phyloP scores from a whole-genome alignment of 805 yeast genomes.

The Ogataea thermomethanolica region DNA sequence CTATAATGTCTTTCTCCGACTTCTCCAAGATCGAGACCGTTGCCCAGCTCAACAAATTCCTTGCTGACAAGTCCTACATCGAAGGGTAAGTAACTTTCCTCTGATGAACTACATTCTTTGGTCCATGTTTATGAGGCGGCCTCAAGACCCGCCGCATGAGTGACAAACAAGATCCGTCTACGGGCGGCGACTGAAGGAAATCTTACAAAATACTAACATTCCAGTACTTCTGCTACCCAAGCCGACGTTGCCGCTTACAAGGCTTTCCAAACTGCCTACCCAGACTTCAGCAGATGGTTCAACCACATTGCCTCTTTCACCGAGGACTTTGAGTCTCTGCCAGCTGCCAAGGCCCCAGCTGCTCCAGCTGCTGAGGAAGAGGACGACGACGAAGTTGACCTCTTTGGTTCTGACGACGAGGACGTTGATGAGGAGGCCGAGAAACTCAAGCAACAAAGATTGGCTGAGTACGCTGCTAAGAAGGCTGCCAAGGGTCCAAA shows the following conservation, averaged over 20 bases:
- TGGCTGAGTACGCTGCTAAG: slow-evolving; percentile 96
- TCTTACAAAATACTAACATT: slow-evolving; percentile 12
- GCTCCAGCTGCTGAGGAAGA: slow-evolving; percentile 55
- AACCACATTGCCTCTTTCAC: slow-evolving; percentile 95
- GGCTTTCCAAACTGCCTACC: slow-evolving; percentile 89
- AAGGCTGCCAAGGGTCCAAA: slow-evolving; percentile 91
- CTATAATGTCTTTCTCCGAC: slow-evolving; percentile 70
- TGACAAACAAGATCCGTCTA: slow-evolving; percentile 48
- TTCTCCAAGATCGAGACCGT: slow-evolving; percentile 76
- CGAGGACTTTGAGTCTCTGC: slow-evolving; percentile 76
- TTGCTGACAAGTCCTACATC: slow-evolving; percentile 91
- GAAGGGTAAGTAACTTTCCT: slow-evolving; percentile 73
- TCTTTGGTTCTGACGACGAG: slow-evolving; percentile 92
- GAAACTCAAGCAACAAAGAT: slow-evolving; percentile 94
- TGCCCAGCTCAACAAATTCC: slow-evolving; percentile 73
- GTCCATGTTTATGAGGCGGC: slow-evolving; percentile 98
- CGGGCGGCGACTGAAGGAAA: slow-evolving; percentile 39
- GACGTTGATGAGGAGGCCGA: slow-evolving; percentile 97
- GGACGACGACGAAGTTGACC: slow-evolving; percentile 88
- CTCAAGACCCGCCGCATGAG: slow-evolving; percentile 94
- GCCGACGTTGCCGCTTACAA: slow-evolving; percentile 93
- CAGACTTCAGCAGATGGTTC: slow-evolving; percentile 97
- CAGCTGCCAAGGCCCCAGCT: slow-evolving; percentile 61
- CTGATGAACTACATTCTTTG: slow-evolving; percentile 44
- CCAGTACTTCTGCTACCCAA: slow-evolving; percentile 84